A percentile compares a stretch with the other conserved stretches of the same genome.
These are phyloP conservation scores for Lactarius trivialis DNA, from an alignment of 768 basidiomycete genomes.

Conservation along the genomic window DNA sequence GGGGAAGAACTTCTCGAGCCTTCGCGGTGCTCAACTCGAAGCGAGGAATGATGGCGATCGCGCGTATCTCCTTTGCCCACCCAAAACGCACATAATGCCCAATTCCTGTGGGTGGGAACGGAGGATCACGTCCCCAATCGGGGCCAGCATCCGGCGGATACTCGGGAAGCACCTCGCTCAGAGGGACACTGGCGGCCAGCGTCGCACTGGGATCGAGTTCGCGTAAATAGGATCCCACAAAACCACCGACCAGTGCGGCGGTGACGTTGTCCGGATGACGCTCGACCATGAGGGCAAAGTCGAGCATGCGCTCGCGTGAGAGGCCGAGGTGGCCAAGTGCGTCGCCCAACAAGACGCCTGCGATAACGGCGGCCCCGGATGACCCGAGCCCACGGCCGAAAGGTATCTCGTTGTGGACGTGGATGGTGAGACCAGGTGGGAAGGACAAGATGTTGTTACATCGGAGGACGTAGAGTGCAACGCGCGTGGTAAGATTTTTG, in stretches of 20 bases:
- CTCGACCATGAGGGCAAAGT: slow-evolving; percentile 98
- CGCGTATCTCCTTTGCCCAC: slow-evolving; percentile 80
- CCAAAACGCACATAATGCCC: slow-evolving; percentile 90
- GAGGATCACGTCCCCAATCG: slow-evolving; percentile 86
- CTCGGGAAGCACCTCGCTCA: slow-evolving; percentile 94
- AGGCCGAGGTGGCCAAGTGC: slow-evolving; percentile 72
- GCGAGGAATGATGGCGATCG: slow-evolving; percentile 88
- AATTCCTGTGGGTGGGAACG: slow-evolving; percentile 80
- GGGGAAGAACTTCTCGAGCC: slow-evolving; percentile 85
- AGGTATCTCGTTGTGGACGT: slow-evolving; percentile 88
- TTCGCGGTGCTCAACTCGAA: slow-evolving; percentile 97
- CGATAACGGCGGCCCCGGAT: slow-evolving; percentile 98
- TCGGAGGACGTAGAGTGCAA: slow-evolving; percentile 95
- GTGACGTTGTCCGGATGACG: slow-evolving; percentile 99
- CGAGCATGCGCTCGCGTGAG: slow-evolving; percentile 66
- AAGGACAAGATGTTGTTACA: slow-evolving; percentile 72
- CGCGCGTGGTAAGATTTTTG: slow-evolving; percentile 95
- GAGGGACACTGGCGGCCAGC: slow-evolving; percentile 81
- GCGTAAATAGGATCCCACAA: slow-evolving; percentile 91
- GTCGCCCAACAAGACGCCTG: slow-evolving; percentile 87
- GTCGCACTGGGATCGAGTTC: slow-evolving; percentile 80
- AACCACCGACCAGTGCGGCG: slow-evolving; percentile 92
- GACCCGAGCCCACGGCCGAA: slow-evolving; percentile 97
- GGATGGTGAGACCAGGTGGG: slow-evolving; percentile 69
- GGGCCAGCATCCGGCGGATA: slow-evolving; percentile 90